Evolutionary conservation across 345 rosid genomes (phyloP), one percentile per base, ranked within the genome.

Genomic region (Pistacia integerrima): DNA sequence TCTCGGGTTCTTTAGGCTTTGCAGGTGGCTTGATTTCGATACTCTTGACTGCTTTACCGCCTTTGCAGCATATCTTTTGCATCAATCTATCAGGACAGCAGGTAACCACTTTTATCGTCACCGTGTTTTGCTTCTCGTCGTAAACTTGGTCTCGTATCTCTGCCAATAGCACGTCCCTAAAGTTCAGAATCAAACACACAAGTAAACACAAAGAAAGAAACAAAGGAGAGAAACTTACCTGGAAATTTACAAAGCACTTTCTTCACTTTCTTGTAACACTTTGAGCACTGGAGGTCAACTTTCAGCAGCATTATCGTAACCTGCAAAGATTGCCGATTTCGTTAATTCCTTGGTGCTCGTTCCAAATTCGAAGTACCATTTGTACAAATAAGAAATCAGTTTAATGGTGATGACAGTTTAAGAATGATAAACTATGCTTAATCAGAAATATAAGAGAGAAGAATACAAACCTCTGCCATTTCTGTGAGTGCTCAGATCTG

Each of bases 221-320:
- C 25, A 30, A 30, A 36, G 16, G 44, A 8, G 6, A 41, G 57
- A 49, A 25, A 87, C 97, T 91, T 82, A 94, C 97, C 87, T 79
- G 94, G 97, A 58, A 82, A 82, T 76, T 81, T 78, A 73, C 91
- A 88, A 12, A 94, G 94, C 20, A 89, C 71, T 72, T 86, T 88
- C 90, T 89, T 94, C 65, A 94, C 93, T 82, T 91, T 93, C 87
- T 68, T 82, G 85, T 76, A 82, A 82, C 99, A 95, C 71, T 84
- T 82, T 2, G 54, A n/a, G 68, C 99, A 95, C 25, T 81, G 85
- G 20, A 95, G 94, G 79, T 92, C 92, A 20, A 88, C 97, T 69
- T 84, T 83, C 63, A 94, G 81, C 85, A 78, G 79, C 98, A 94
- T 92, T 61, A 8, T 70, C 14, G 94, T 91, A 12, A 84, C 93